Base-by-base conservation (phyloP, 371 early-diverging fungal species). In the Mortierella sp. region DNA sequence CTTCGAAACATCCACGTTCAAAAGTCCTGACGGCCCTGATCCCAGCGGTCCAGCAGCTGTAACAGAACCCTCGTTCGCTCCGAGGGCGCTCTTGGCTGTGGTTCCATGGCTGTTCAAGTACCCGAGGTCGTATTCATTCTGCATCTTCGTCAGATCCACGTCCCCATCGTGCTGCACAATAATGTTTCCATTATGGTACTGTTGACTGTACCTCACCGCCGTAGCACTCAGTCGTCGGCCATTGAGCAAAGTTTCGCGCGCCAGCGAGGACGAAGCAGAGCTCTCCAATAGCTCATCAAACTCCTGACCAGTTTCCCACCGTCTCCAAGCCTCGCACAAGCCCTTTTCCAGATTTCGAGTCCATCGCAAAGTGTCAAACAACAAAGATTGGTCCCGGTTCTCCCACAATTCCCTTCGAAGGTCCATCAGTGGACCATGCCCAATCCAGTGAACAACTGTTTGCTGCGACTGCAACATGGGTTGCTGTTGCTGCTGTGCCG, bases 291-390 rank as follows among this genome's bases (percentile, higher is more conserved):
- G 32, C 46, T 75, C 76, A 39, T 76, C 70, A 64, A 87, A 87
- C 60, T 90, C 92, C 64, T 87, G 80, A 0, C 83, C 89, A n/a
- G 70, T 70, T 12, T 83, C 89, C 93, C 93, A 94, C 31, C 92
- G 87, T 34, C 83, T 82, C 94, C 93, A 93, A 21, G 93, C 92
- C 71, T 92, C 91, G 17, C 65, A 46, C 44, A 86, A 84, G 0
- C 91, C 94, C 28, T 82, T 81, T 82, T 96, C 96, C 46, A 97
- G 79, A 68, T 92, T 90, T n/a, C 87, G 82, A 2, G 94, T 94
- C 95, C 95, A 95, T n/a, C 92, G 84, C 46, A 79, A 72, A 9
- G 97, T 95, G 76, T 97, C 95, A 80, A 95, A 97, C 42, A 97
- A 78, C 3, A 92, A 86, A 37, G 88, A 90, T 9, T 67, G 66